Percentiles rank a stretch among this genome's conserved stretches.
These are phyloP conservation scores for Phanerodontia chrysosporium DNA, from an alignment of 768 basidiomycete genomes.

Conservation along the genomic window DNA sequence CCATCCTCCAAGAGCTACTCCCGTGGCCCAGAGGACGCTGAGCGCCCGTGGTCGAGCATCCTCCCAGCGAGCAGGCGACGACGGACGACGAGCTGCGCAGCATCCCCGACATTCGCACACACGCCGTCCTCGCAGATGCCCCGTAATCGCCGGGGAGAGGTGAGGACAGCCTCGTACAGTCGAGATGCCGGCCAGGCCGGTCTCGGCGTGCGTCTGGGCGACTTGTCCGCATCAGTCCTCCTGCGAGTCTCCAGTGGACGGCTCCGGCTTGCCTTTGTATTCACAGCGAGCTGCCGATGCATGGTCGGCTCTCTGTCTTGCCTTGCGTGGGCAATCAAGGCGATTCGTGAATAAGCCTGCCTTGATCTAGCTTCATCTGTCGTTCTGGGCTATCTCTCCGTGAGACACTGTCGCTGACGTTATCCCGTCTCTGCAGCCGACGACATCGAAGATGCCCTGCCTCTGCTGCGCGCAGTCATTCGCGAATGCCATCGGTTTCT, in stretches of 20 bases:
- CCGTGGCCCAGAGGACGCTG: too few relatives aligned
- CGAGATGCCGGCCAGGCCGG: not conserved
- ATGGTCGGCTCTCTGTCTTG: too few relatives aligned
- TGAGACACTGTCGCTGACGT: not conserved
- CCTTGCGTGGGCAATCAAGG: too few relatives aligned
- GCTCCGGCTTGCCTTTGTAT: too few relatives aligned
- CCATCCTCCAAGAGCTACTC: not conserved
- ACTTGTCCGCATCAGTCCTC: not conserved
- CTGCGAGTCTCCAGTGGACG: too few relatives aligned
- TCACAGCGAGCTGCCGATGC: too few relatives aligned
- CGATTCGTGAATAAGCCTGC: not conserved
- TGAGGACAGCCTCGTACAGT: not conserved
- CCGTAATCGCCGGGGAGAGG: not conserved
- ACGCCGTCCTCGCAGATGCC: not conserved
- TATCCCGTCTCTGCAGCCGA: slow-evolving; percentile 22
- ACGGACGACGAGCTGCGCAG: not conserved
- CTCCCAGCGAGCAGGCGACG: not conserved
- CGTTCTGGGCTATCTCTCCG: not conserved
- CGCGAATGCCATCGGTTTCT: slow-evolving; percentile 69
- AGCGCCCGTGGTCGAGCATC: not conserved
- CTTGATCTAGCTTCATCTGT: not conserved
- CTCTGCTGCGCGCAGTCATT: slow-evolving; percentile 57
- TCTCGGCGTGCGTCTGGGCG: not conserved
- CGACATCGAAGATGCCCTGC: slow-evolving; percentile 44
- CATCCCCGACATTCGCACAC: not conserved